Base-by-base conservation (phyloP, 2,329 filamentous ascomycete genomes). In the Fusarium subtropicale region DNA sequence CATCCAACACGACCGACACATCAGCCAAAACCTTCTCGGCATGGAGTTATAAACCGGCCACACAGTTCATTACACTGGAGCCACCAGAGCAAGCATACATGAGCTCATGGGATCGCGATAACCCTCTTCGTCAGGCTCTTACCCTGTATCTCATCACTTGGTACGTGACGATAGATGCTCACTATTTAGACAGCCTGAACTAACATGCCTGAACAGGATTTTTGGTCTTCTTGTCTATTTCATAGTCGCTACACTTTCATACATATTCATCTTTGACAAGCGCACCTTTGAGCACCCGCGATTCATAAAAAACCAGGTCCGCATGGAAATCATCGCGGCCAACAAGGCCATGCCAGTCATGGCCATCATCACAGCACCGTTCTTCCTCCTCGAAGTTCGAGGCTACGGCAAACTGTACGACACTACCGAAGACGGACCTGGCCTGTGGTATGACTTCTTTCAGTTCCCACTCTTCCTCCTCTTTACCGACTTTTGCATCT, bases 251-350 rank as follows among this genome's bases (percentile, higher is more conserved):
- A 86, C 90, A 8, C 84, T 97, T 20, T 97, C 94, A 18, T 98
- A 97, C 81, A 75, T 91, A 76, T 91, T 97, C 82, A 86, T 97
- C 77, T 97, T 97, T 83, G 94, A 97, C 81, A 96, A 97, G 81
- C 87, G 89, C 42, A 96, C 92, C 45, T 89, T 95, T 81, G 85
- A 93, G 54, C 95, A 98, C 79, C 95, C 95, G 48, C 96, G 96
- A 77, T 98, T 95, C 80, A 90, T 97, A 76, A 97, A 96, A 83
- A 95, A 97, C 81, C 95, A 97, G 80, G 91, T 97, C 69, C 84
- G 86, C 63, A 87, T 94, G 74, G 95, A 98, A 79, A 97, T 98
- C 75, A 84, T 84, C 69, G 93, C 97, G 81, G 90, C 94, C 67
- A 88, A 90, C 81, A 79, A 81, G 47, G 85, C 93, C 38, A 90